Evolutionary conservation across 2,329 filamentous ascomycete genomes (phyloP), one percentile per base, ranked within the genome.

Genomic region (Fusarium subglutinans): DNA sequence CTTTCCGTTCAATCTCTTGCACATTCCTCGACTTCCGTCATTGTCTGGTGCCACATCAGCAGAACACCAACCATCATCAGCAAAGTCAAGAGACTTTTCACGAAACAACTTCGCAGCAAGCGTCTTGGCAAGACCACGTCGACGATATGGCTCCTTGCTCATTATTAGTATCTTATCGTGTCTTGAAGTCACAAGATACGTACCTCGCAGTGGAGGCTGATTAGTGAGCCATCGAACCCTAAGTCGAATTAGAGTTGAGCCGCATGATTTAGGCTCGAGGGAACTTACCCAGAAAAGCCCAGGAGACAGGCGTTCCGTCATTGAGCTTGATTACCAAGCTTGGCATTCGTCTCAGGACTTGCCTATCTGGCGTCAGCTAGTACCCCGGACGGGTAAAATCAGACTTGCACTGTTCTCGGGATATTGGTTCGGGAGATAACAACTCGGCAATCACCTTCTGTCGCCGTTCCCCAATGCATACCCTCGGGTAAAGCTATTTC

Each of bases 11-110:
- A 94, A 78, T 65, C 90, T 90, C 77, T 82, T 87, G 74, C 90
- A 93, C 41, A 94, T 88, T 0, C 83, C 87, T 55, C 89, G 86
- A 76, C 92, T 94, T 45, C 87, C 86, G 5, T 79, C 66, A 73
- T 94, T 94, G 2, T 87, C 86, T 1, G 86, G 82, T 6, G 89
- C 87, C 1, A 94, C 92, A 80, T 94, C 91, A 5, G 91, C 91
- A 67, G 89, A 87, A 33, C 86, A 87, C 84, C 87, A 89, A 12
- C 84, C 86, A 43, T 89, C 88, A 0, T 84, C 75, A 3, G 83
- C 84, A 41, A 85, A 89, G 2, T 82, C 80, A 7, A 73, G 73
- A 40, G 87, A 82, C 53, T 86, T 83, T 44, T 90, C 86, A 8
- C 82, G 82, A 51, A 93, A 86, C 6, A 93, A 79, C 77, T 87